Conservation (phyloP, 192 early-diverging fungal species). For the Jimgerdemannia flammicorona region DNA sequence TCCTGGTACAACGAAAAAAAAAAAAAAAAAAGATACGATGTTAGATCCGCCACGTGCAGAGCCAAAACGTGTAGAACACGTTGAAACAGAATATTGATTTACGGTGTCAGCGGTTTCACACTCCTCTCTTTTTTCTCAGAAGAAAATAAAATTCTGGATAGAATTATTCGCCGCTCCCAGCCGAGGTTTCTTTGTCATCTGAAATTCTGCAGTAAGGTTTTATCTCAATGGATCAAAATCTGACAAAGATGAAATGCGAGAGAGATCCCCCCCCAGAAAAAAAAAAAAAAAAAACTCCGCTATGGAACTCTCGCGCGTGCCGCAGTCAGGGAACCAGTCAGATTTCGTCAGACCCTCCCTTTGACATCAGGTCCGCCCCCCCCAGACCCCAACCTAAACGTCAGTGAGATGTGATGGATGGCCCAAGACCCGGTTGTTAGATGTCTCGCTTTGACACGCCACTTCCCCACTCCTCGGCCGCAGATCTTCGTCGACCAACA, state of each 20-base stretch:
- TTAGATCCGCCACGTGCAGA: neutral
- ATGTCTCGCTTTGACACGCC: neutral
- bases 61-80: neutral
- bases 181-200: too few species aligned
- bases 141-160: too few species aligned
- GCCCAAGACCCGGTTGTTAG: neutral
- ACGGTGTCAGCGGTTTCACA: neutral
- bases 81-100: neutral
- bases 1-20: neutral
- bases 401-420: neutral
- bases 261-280: too few species aligned
- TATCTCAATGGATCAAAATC: too few species aligned
- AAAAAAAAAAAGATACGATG: neutral
- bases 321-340: neutral
- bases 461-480: too few species aligned
- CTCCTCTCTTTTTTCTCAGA: neutral
- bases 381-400: neutral
- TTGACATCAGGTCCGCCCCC: neutral
- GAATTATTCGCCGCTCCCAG: too few species aligned
- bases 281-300: too few species aligned
- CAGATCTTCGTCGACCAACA: neutral
- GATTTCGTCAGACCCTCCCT: neutral
- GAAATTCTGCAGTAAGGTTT: too few species aligned
- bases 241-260: too few species aligned
- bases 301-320: too few species aligned